Base-by-base conservation (phyloP, 371 early-diverging fungal species). In the Blakeslea trispora region DNA sequence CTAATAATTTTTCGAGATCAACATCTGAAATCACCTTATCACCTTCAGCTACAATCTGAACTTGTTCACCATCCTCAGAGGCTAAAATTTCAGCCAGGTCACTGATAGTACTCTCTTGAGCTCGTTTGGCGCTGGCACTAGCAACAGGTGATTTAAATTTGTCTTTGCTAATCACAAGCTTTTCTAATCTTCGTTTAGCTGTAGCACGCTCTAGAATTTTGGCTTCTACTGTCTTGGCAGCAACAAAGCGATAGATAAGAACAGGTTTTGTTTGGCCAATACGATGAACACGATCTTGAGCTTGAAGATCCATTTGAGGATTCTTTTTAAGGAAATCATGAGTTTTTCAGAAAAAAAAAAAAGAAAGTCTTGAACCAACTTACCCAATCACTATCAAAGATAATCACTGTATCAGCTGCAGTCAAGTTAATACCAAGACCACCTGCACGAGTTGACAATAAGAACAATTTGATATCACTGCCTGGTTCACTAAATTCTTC, bases 361-460 rank as follows among this genome's bases (percentile, higher is more conserved):
- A 18, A 55, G 43, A 47, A 18, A 41, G 5, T 37, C 41, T n/a
- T n/a, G n/a, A n/a, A n/a, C 48, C 1, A 45, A 37, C 68, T 68
- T 77, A 85, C 90, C 92, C 96, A 96, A 72, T 97, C 96, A 45
- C 90, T 91, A 66, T 96, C 97, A 69, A 88, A 93, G 18, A 98
- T 75, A 19, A 96, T 84, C 4, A 97, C 97, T 0, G 96, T 95
- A 69, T 98, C 97, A 5, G 98, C 97, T 1, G 94, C 86, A 10
- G 93, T 91, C 60, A 97, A 73, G 57, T 98, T 98, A 66, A 98
- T 93, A 50, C 97, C 97, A 35, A 98, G 71, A 0, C 96, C 94
- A 64, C 98, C 99, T 18, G 99, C 97, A 48, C 99, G 85, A 0
- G 99, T 99, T 28, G 95, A 92, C 23, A 99, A 71, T 41, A 99